Evolutionary conservation across 225 moss, liverwort and hornwort genomes (phyloP).

Genomic region (Polytrichum commune): DNA sequence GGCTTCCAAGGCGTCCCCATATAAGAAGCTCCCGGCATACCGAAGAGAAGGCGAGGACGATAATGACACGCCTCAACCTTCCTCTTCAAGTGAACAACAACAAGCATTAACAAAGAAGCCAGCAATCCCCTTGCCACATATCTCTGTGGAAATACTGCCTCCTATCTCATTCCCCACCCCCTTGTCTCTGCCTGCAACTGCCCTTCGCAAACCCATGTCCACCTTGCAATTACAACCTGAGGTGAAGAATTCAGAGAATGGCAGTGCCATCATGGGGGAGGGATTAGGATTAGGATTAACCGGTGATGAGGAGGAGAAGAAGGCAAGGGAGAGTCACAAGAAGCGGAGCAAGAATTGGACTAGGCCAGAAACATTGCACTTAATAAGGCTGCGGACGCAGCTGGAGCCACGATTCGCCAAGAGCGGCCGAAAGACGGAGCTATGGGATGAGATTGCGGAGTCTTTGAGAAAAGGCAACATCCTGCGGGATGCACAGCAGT

Average conservation of each 20-base stretch:
- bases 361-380: conserved; percentile 72
- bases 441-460: conserved; percentile 93
- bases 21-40: conserved; percentile 10
- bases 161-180: conserved; percentile 24
- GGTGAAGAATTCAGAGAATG: conserved; percentile 39
- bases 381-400: conserved; percentile 76
- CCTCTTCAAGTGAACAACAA: conserved; percentile 26
- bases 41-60: conserved; percentile 10
- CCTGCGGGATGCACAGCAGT: conserved; percentile 84
- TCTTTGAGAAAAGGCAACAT: conserved; percentile 70
- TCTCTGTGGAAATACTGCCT: conserved; percentile 3
- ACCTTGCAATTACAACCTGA: conserved; percentile 26
- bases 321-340: conserved; percentile 82
- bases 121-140: conserved; percentile 12
- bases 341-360: conserved; percentile 98
- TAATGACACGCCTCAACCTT: conserved; percentile 18
- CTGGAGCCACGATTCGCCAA: conserved; percentile 84
- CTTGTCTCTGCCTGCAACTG: neutral
- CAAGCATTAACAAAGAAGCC: conserved; percentile 16
- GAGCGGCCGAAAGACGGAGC: conserved; percentile 89
- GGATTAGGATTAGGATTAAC: conserved; percentile 15
- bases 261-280: conserved; percentile 47
- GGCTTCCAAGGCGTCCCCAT: conserved; percentile 18
- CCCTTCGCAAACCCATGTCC: conserved; percentile 34
- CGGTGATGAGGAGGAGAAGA: conserved; percentile 77